These are phyloP conservation scores for Tylopilus balloui DNA, from an alignment of 768 basidiomycete species.

Conservation along the genomic window DNA sequence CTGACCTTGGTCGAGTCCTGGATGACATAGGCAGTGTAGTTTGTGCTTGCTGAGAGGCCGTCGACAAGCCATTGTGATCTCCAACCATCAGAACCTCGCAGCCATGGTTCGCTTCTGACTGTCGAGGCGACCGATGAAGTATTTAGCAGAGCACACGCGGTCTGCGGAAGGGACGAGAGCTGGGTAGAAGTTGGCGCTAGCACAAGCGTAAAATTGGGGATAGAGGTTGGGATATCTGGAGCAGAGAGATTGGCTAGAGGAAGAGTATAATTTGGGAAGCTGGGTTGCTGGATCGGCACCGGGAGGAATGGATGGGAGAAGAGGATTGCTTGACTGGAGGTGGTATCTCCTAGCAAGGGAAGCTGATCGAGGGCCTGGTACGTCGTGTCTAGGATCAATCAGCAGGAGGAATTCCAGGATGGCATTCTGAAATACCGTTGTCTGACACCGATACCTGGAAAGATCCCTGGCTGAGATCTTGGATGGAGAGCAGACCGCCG, in stretches of 20 bases:
- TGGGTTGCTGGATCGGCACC: conserved; percentile 33
- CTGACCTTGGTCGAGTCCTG: conserved; percentile 53
- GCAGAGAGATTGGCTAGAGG: conserved; percentile 50
- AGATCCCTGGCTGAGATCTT: conserved; percentile 35
- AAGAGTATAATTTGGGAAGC: conserved; percentile 75
- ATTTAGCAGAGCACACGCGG: conserved; percentile 53
- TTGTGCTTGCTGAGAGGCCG: conserved; percentile 57
- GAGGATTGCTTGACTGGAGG: conserved; percentile 64
- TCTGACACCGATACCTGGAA: conserved; percentile 60
- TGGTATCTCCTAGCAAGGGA: conserved; percentile 71
- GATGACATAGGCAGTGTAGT: conserved; percentile 74
- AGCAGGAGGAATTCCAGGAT: background rate
- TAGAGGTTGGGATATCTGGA: conserved; percentile 38
- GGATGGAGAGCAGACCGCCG: conserved; percentile 53
- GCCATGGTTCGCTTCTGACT: conserved; percentile 49
- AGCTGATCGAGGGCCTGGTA: conserved; percentile 40
- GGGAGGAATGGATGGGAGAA: conserved; percentile 58
- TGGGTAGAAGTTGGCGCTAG: conserved; percentile 46
- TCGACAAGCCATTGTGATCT: conserved; percentile 64
- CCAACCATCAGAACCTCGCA: conserved; percentile 56
- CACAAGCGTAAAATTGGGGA: conserved; percentile 52
- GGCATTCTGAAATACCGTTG: conserved; percentile 28
- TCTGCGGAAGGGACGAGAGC: conserved; percentile 44
- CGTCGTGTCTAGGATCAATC: conserved; percentile 38
- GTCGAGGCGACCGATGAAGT: conserved; percentile 37